Evolutionary conservation across 495 filamentous ascomycete species (phyloP), one percentile per base, ranked within the genome.

Genomic region (Apiosordaria backusii): DNA sequence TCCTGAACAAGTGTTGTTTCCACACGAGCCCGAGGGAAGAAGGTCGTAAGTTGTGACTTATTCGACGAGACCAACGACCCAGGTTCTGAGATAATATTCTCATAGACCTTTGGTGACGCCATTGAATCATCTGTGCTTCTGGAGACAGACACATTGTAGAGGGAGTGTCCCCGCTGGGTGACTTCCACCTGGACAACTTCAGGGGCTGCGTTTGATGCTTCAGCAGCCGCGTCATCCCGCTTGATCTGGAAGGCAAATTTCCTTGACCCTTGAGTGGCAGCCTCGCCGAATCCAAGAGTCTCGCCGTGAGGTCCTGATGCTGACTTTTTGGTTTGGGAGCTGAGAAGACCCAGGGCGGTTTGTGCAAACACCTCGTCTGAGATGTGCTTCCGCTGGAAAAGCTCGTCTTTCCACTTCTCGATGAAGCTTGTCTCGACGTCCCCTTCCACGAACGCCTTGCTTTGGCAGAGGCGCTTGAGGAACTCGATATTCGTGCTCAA

Each of bases 381-480:
- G 16, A 87, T 81, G 0, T 70, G 62, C 50, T 84, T 75, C 15
- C 81, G 78, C 10, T 76, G 70, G 69, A 95, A 94, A 1, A 95
- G 82, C 65, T 92, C 90, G 18, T 87, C 84, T 62, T 83, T 85
- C 75, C 96, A 88, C 72, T 96, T 97, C 53, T 89, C 87, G 69
- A 99, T 98, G 74, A 95, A 99, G 4, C 95, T 95, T 0, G 95
- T 98, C 74, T 99, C 96, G 6, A 99, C 92, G 13, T 93, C 87
- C 13, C 93, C 95, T 21, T 87, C 84, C 68, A 96, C 85, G 70
- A 98, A 99, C 52, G 87, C 90, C 9, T 87, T 83, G 71, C 90
- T 92, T 29, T 83, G 83, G 75, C 92, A 96, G 27, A 97, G 80
- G 5, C 85, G 83, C 79, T 98, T 99, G 50, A 99, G 70, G 73